Evolutionary conservation across 345 rosid species (phyloP).

Genomic region (Salix dunnii): DNA sequence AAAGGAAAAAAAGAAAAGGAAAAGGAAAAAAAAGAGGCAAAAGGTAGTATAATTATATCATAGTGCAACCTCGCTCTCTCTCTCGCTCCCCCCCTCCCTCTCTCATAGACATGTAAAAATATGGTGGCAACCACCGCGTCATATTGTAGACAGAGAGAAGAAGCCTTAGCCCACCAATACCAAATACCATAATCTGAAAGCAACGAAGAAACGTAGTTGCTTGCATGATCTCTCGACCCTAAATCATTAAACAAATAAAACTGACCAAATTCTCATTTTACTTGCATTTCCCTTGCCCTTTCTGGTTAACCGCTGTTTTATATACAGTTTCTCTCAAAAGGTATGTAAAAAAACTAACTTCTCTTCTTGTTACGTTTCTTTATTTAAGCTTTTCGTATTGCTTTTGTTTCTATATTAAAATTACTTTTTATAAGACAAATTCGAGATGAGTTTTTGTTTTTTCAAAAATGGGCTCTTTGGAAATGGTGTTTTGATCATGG

Average conservation of each 20-base stretch:
- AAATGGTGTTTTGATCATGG: conserved; percentile 9
- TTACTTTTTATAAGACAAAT: neutral
- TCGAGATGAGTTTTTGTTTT: neutral
- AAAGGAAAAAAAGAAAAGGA: neutral
- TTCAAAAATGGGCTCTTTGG: conserved; percentile 5
- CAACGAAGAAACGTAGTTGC: neutral
- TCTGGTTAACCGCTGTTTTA: conserved; percentile 8
- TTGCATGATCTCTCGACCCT: conserved; percentile 11
- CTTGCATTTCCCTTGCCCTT: neutral
- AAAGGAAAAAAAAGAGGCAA: neutral
- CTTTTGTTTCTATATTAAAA: neutral
- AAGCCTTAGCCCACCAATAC: neutral
- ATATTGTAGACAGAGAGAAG: neutral
- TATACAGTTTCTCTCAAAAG: neutral
- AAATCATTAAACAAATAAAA: neutral
- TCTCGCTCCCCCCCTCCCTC: neutral
- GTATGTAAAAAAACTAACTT: too few species aligned
- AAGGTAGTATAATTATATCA: too few species aligned
- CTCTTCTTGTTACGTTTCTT: neutral
- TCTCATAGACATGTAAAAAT: neutral
- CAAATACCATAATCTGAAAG: neutral
- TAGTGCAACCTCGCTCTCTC: neutral
- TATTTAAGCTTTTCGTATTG: neutral
- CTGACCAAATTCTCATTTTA: neutral
- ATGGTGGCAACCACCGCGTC: neutral